phyloP scores from a whole-genome alignment of 768 basidiomycete genomes.

The Kwoniella pini region DNA sequence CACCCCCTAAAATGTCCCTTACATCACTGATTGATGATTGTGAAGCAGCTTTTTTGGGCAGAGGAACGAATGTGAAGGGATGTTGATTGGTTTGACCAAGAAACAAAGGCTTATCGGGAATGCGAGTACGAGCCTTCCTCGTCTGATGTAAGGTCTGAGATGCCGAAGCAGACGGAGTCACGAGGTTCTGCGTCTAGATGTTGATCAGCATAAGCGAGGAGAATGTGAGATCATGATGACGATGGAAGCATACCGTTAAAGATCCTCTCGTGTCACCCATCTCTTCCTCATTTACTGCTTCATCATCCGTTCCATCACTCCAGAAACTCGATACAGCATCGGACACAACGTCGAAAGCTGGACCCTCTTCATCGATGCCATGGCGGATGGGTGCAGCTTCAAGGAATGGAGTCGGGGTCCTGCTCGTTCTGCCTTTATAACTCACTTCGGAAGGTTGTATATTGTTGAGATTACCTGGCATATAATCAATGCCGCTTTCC shows the following conservation, averaged over 20 bases:
- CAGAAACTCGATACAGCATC: conserved; percentile 15
- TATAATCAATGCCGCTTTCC: background rate
- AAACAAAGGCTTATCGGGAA: conserved; percentile 12
- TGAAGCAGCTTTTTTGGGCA: conserved; percentile 5
- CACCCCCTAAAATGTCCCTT: background rate
- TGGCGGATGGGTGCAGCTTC: too few species aligned
- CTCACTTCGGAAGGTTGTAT: background rate
- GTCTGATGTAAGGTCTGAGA: background rate
- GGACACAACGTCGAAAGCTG: conserved; percentile 16
- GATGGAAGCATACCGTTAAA: background rate
- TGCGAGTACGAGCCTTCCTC: background rate
- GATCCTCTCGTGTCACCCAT: background rate
- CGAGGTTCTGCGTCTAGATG: conserved; percentile 1
- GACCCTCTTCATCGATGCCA: background rate
- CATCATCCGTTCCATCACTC: conserved; percentile 14
- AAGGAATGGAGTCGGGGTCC: background rate
- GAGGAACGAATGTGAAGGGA: conserved; percentile 30
- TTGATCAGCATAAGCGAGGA: background rate
- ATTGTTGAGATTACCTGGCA: background rate
- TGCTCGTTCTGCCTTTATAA: background rate
- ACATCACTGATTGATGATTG: conserved; percentile 14
- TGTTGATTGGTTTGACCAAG: conserved; percentile 34
- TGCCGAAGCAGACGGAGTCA: conserved; percentile 15
- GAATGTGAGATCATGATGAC: too few species aligned
- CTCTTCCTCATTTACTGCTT: conserved; percentile 14